phyloP scores from a whole-genome alignment of 768 basidiomycete species.

The Pilatotrama ljubarskyi region DNA sequence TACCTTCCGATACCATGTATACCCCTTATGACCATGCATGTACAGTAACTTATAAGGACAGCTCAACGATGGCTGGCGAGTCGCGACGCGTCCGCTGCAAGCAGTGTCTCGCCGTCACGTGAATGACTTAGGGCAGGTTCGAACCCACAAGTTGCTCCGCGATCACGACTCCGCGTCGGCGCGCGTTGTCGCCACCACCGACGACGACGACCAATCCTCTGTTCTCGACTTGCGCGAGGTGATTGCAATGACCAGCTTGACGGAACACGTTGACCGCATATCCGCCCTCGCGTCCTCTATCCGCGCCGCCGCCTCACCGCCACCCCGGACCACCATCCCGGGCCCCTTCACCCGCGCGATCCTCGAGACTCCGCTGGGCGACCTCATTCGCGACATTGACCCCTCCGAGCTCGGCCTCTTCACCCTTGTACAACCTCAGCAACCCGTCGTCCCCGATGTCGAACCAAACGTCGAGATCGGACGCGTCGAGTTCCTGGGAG shows the following conservation, averaged over 20 bases:
- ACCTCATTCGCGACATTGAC: slow-evolving; percentile 80
- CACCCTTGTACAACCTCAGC: slow-evolving; percentile 46
- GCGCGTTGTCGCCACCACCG: neutral
- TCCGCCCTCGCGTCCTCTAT: slow-evolving; percentile 53
- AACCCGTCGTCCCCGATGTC: slow-evolving; percentile 27
- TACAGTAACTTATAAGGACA: no score
- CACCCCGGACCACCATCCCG: slow-evolving; percentile 17
- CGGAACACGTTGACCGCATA: slow-evolving; percentile 70
- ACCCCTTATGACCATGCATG: neutral
- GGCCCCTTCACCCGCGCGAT: slow-evolving; percentile 66
- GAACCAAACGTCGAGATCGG: slow-evolving; percentile 46
- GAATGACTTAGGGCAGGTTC: neutral
- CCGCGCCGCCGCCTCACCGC: slow-evolving; percentile 28
- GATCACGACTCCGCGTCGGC: neutral
- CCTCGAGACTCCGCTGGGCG: slow-evolving; percentile 60
- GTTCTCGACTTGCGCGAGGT: neutral
- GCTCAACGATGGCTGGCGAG: no score
- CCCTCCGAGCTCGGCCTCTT: slow-evolving; percentile 79
- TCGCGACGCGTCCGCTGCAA: no score
- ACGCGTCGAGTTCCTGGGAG: slow-evolving; percentile 66
- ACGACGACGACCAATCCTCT: neutral
- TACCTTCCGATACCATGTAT: no score
- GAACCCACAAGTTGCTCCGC: neutral
- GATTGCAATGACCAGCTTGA: slow-evolving; percentile 34
- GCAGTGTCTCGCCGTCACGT: neutral